A percentile compares a stretch with the other conserved stretches of the same genome.
Conservation (phyloP, 192 early-diverging fungal species). For the Linnemannia schmuckeri region DNA sequence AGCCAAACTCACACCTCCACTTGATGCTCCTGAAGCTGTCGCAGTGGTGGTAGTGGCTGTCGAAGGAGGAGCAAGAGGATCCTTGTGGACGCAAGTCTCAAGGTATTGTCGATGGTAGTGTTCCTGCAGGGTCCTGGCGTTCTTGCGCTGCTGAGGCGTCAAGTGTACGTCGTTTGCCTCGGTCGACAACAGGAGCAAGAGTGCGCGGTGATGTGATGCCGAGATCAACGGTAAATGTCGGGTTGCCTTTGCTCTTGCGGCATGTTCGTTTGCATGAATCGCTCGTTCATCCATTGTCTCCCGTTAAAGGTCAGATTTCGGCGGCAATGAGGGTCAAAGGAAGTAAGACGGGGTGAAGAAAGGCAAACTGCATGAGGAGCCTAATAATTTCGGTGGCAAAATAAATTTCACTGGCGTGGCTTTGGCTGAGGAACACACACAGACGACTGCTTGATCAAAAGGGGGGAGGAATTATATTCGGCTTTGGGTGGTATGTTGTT, state of each 20-base stretch:
- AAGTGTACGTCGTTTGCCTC: constrained; percentile 43
- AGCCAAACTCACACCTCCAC: background rate
- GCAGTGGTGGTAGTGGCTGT: background rate
- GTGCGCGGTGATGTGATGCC: constrained; percentile 30
- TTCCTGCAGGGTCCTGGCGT: constrained; percentile 37
- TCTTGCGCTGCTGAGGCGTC: constrained; percentile 31
- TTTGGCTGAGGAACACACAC: background rate
- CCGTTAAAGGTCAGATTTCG: background rate
- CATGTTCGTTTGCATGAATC: constrained; percentile 31
- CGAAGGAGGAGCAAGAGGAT: background rate
- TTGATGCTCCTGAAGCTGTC: background rate
- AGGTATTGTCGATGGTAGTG: constrained; percentile 37
- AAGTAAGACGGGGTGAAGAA: background rate
- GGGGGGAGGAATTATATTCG: too few relatives aligned
- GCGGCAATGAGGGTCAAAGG: background rate
- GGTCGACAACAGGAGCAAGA: constrained; percentile 33
- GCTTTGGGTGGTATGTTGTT: too few relatives aligned
- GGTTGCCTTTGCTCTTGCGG: constrained; percentile 16
- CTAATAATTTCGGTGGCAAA: constrained; percentile 29
- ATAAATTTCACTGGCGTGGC: background rate
- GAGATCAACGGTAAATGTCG: constrained; percentile 37
- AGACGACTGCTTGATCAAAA: too few relatives aligned
- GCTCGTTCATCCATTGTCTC: constrained; percentile 27
- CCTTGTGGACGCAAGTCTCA: constrained; percentile 20
- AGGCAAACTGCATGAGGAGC: background rate